Conservation (phyloP, 2,329 filamentous ascomycete species). For the Aspergillus novofumigatus region DNA sequence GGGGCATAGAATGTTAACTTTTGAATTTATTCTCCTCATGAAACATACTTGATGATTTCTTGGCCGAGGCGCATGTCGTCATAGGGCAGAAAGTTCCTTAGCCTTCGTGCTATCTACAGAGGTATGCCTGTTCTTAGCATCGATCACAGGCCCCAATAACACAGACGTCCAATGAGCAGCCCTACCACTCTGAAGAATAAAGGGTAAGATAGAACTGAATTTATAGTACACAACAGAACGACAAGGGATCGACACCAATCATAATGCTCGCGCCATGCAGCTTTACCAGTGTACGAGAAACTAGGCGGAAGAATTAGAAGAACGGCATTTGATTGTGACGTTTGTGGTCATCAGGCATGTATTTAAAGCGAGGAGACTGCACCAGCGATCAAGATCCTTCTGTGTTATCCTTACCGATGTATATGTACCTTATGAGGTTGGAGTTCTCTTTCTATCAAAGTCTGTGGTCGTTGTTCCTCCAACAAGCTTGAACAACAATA, state of each 20-base stretch:
- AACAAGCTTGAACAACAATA: background rate
- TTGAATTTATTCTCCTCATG: background rate
- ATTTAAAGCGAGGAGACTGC: background rate
- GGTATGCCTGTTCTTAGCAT: background rate
- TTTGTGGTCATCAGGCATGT: background rate
- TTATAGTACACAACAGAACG: background rate
- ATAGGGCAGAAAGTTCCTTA: conserved; percentile 11
- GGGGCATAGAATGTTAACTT: background rate
- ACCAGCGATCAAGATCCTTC: background rate
- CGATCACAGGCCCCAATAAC: background rate
- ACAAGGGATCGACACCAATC: background rate
- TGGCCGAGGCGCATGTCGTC: conserved; percentile 15
- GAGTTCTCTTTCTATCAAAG: background rate
- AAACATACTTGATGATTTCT: background rate
- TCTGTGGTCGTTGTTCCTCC: background rate
- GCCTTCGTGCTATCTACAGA: conserved; percentile 10
- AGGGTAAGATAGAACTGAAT: background rate
- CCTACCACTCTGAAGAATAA: background rate
- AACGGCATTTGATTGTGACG: background rate
- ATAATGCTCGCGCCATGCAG: background rate
- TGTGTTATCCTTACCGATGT: background rate
- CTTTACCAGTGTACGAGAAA: background rate
- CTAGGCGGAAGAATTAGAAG: background rate
- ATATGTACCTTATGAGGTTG: background rate
- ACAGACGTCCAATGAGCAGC: background rate